phyloP scores from a whole-genome alignment of 2,329 filamentous ascomycete genomes.

The Boeremia lycopersici region DNA sequence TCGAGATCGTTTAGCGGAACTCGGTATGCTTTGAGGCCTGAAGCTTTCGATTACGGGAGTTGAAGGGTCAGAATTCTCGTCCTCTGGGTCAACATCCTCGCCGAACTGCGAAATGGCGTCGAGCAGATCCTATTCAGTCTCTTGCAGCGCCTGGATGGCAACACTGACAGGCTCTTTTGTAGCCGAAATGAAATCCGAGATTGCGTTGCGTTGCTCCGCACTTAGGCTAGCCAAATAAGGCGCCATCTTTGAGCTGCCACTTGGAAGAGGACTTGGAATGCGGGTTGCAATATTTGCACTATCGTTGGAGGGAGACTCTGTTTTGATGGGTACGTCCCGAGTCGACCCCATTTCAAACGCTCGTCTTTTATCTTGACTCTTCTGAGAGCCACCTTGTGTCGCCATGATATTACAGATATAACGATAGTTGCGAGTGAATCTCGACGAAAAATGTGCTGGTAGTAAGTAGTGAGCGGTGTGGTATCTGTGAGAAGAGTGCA shows the following conservation, averaged over 20 bases:
- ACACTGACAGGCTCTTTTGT: slow-evolving; percentile 1
- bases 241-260: not conserved
- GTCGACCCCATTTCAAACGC: not conserved
- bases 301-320: not conserved
- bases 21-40: not conserved
- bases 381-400: not conserved
- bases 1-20: not conserved
- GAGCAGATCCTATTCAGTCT: slow-evolving; percentile 5
- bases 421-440: not conserved
- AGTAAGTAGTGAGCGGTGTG: not conserved
- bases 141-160: not conserved
- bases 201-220: not conserved
- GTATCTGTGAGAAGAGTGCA: not conserved
- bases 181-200: not conserved
- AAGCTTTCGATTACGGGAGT: not conserved
- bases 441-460: not conserved
- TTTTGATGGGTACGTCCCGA: not conserved
- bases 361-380: not conserved
- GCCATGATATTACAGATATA: not conserved
- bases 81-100: not conserved
- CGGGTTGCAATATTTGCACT: not conserved
- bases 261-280: not conserved
- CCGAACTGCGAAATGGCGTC: slow-evolving; percentile 4
- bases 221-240: not conserved
- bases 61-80: not conserved